phyloP scores from a whole-genome alignment of 805 yeast species.

The Wickerhamomyces hampshirensis region DNA sequence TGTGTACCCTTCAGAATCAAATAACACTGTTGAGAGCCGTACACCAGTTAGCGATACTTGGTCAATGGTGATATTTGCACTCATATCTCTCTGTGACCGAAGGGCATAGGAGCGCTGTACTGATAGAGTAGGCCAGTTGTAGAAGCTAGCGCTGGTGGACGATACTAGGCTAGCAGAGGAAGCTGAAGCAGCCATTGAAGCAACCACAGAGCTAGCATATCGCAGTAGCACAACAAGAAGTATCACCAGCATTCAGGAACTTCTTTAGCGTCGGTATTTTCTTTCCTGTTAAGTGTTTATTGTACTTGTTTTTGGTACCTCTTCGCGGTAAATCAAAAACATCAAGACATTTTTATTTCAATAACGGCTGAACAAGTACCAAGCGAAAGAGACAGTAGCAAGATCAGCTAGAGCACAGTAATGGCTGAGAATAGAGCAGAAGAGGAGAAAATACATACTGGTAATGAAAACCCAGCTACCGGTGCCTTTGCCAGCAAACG shows the following conservation, averaged over 20 bases:
- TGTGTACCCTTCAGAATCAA: conserved; percentile 29
- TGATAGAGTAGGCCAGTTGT: conserved; percentile 3
- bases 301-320: no score
- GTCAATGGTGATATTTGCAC: conserved; percentile 34
- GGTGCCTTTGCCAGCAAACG: no score
- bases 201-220: neutral
- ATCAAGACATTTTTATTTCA: no score
- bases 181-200: neutral
- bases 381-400: no score
- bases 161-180: neutral
- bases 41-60: conserved; percentile 38
- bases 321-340: no score
- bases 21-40: conserved; percentile 29
- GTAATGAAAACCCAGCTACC: no score
- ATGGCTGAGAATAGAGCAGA: neutral
- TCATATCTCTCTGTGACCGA: conserved; percentile 39
- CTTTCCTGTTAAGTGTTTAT: no score
- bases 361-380: no score
- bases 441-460: neutral
- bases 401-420: no score
- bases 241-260: no score
- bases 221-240: no score
- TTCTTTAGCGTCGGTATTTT: no score
- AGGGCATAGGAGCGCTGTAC: conserved; percentile 5
- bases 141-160: neutral